Evolutionary conservation across 2,329 filamentous ascomycete species (phyloP), one percentile per base, ranked within the genome.

Genomic region (Biscogniauxia sp.): DNA sequence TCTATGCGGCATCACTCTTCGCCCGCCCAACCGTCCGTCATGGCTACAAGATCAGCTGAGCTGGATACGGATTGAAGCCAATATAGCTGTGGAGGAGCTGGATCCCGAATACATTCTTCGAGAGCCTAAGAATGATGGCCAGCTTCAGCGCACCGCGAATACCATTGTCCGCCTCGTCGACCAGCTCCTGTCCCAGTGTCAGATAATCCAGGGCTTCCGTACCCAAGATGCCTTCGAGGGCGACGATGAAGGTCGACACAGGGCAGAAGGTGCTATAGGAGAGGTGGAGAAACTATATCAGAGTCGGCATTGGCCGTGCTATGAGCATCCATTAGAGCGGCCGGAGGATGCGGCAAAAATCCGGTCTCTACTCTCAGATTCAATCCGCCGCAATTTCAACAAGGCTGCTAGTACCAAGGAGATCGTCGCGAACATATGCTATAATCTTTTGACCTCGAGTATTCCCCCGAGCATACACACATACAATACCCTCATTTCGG

Each of bases 401-500:
- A 59, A 64, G 7, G 61, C 67, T n/a, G 20, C 55, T 6, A 59
- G 60, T 20, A 57, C 67, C 26, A 71, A 69, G 37, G 71, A 73
- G 28, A 68, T 64, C 19, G 72, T 80, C 32, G 73, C 70, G n/a
- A 80, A 79, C 67, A 77, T 87, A 56, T 86, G 83, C 73, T 88
- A 88, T 74, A 92, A 91, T 69, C 76, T 95, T 2, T 79, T 92
- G 17, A 77, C 85, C 3, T 86, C 85, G 2, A 73, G 81, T 1
- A 78, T 84, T 19, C 83, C 86, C 0, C 89, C 90, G 0, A 85
- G 85, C 63, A 82, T 90, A 41, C 80, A 86, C 64, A 92, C 88
- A 3, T 92, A 88, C 76, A 93, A 93, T 69, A 81, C 82, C 13
- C 79, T 95, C 25, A 82, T 94, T 2, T 73, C 84, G n/a, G 84